Base-by-base conservation (phyloP, 1,284 basidiomycete genomes). In the Sutorius eximius region DNA sequence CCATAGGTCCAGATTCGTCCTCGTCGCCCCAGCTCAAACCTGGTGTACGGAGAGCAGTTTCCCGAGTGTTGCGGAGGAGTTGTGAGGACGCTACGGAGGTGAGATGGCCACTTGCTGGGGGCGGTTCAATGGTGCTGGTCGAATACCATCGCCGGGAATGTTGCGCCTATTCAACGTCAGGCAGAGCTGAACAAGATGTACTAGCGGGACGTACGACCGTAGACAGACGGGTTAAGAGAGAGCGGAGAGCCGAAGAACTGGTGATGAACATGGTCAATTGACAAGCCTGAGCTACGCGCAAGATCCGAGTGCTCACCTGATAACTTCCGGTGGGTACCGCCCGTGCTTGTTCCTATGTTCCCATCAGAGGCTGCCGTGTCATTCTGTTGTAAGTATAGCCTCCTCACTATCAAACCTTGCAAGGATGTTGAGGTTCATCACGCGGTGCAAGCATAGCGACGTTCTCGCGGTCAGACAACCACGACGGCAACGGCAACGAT, bases 21-120 rank as follows among this genome's bases (percentile, higher is more conserved):
- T 85, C 84, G 59, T 91, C 89, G 9, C 76, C 68, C 82, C 90
- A 95, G 27, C 61, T 69, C 43, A 95, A 68, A 11, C 86, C 91
- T 5, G 86, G 83, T 0, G 89, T 88, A 30, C 84, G 82, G 16
- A 95, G 73, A 5, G 91, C 85, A 30, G 76, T 62, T 49, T 91
- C 89, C 45, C 87, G 80, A 13, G 86, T 87, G 18, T 71, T 74
- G 32, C 78, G 79, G 30, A 92, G 78, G 43, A 86, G 64, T 33
- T 78, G 71, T 1, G 89, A 91, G 5, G 81, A 82, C 13, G 86
- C 81, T 47, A 90, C 72, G n/a, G 82, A 81, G 1, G 86, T 81
- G 50, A 86, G 71, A 70, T 89, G 85, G 18, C 90, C 90, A 30
- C 84, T 83, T n/a, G 89, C 82, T 53, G 87, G 81, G 27, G 85